A percentile compares a stretch with the other conserved stretches of the same genome.
These are phyloP conservation scores for Sungouiella blattae DNA, from an alignment of 805 yeast species.

Conservation along the genomic window DNA sequence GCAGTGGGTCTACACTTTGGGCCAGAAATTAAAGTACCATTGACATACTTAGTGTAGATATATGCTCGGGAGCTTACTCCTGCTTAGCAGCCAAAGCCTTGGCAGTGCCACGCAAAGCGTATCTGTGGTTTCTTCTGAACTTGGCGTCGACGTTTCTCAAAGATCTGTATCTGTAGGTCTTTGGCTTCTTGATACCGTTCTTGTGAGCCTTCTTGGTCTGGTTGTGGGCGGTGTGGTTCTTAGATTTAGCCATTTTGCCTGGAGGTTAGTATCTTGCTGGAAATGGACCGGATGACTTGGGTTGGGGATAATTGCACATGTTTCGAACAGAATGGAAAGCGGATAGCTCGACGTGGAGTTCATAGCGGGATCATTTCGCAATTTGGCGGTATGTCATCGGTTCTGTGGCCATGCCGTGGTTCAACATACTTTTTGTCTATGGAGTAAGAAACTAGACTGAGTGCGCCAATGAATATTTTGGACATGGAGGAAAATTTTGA, in stretches of 20 bases:
- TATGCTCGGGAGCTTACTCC: slow-evolving; percentile 8
- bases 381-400: too few species aligned
- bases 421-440: neutral
- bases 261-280: slow-evolving; percentile 23
- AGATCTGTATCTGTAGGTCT: slow-evolving; percentile 96
- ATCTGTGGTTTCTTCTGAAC: slow-evolving; percentile 99
- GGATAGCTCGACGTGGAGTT: too few species aligned
- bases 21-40: slow-evolving; percentile 10
- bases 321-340: too few species aligned
- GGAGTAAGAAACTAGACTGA: slow-evolving; percentile 3
- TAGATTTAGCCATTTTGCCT: slow-evolving; percentile 90
- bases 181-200: slow-evolving; percentile 99
- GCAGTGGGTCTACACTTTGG: too few species aligned
- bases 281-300: too few species aligned
- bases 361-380: too few species aligned
- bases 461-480: slow-evolving; percentile 4
- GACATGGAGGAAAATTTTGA: slow-evolving; percentile 11
- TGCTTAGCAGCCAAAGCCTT: slow-evolving; percentile 69
- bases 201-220: slow-evolving; percentile 99
- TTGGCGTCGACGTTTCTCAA: slow-evolving; percentile 98
- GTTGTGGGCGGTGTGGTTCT: slow-evolving; percentile 99
- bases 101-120: slow-evolving; percentile 96
- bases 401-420: neutral
- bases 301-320: too few species aligned
- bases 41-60: slow-evolving; percentile 13